Evolutionary conservation across 306 rosid species (phyloP), one percentile per base, ranked within the genome.

Genomic region (Dryas drummondii): DNA sequence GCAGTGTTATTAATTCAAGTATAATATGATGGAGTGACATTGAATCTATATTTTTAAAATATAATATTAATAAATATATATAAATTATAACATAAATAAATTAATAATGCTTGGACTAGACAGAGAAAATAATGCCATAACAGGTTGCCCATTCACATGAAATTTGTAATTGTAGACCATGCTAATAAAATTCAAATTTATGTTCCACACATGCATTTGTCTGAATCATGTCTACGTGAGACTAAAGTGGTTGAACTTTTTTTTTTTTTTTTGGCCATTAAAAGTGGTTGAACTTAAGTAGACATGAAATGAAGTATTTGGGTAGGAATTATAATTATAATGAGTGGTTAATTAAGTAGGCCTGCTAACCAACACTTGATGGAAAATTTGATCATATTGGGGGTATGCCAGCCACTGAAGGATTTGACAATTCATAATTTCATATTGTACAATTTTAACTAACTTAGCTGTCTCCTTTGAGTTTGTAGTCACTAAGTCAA

Each of bases 281-380:
- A 46, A 61, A 54, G 73, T 85, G 89, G 80, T 74, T 79, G 74
- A 52, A 3, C 63, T 56, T n/a, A 22, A 54, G 53, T 78, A 74
- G 78, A 83, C 89, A 83, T 81, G 78, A 83, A 80, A 83, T 78
- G 69, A 71, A 75, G 51, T 13, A 50, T 46, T 59, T 61, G 14
- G 72, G 11, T 4, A 8, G 37, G 59, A 59, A 53, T 19, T 19
- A 19, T 19, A 19, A 19, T 19, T 19, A 19, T 66, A 56, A 22
- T 41, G 37, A 27, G 37, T 72, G 46, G 46, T 68, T 14, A 51
- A 13, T 71, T 63, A 60, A 66, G 77, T 41, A 67, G 64, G 11
- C 76, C 17, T 56, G 9, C 80, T 70, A 74, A 70, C 76, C n/a
- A 77, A 73, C 77, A 77, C 73, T 63, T 72, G 1, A 27, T 1